Evolutionary conservation across 1,284 basidiomycete species (phyloP), one percentile per base, ranked within the genome.

Genomic region (Puccinia hordei): DNA sequence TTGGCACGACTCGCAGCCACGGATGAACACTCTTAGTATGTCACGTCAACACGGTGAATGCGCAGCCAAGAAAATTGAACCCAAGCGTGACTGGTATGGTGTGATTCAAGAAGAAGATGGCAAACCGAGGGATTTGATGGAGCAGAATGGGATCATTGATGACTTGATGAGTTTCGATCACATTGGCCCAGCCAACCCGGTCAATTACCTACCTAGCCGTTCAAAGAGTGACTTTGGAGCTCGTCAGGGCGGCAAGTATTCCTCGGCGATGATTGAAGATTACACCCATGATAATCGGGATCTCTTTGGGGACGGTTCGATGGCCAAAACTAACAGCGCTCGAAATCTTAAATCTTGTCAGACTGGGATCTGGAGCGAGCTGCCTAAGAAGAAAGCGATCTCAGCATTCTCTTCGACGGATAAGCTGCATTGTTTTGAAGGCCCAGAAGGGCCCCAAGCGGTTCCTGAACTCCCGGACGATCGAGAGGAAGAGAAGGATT

Each of bases 121-220:
- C 24, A 72, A 72, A 55, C 12, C 12, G 13, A 33, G 24, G 13
- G 41, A 46, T 46, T 22, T 51, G 27, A 51, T 6, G 19, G 22
- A 38, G 15, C 30, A 41, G 13, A 30, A 51, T 22, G 76, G 38
- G 9, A 41, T 71, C 13, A 71, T 59, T 22, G 76, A 78, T 49
- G 66, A 78, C 66, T 61, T 78, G 55, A 78, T 78, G 46, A 69
- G 65, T 10, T 78, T 78, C 44, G 76, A 78, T 24, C 65, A 71
- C 17, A 69, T 78, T 24, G 53, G 35, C 0, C 71, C 35, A 24
- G 53, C 35, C 2, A 73, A 22, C 22, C 71, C 49, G 5, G 35
- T 19, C 4, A 24, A 35, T 41, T 59, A 66, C 63, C 8, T 66
- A 2, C 0, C 63, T 5, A 17, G 13, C n/a, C 33, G 63, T 17